Base-by-base conservation (phyloP, 2,329 filamentous ascomycete genomes). In the Colletotrichum cuscutae region DNA sequence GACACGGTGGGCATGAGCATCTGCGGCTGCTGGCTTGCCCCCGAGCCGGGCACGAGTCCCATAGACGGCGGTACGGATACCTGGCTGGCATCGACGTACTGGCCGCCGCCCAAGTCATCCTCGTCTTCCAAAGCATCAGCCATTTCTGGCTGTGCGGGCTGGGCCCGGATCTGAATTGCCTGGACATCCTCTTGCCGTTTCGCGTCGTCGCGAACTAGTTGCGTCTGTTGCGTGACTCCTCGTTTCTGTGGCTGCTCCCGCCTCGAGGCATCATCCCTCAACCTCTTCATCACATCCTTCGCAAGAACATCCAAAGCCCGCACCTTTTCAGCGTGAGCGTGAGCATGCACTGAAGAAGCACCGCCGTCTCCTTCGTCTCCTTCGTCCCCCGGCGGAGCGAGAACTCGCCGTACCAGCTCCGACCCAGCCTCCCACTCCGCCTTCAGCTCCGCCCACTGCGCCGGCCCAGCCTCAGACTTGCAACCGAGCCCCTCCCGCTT, bases 281-380 rank as follows among this genome's bases (percentile, higher is more conserved):
- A 86, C 60, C 94, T 88, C 82, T 95, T 95, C 88, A 94, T 92
- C 22, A 94, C 92, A 81, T 96, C 94, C 64, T 91, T 88, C 65
- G 92, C 93, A 4, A 97, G 83, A 0, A 93, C 86, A 74, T 95
- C 92, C 59, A 95, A 81, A 1, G 92, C 92, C 75, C 89, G 91
- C 42, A 89, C 79, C 79, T 91, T 93, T 58, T 85, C 81, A 26
- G 82, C 78, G 68, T 90, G 86, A 26, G 87, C 83, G 2, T 42
- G 37, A 42, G 13, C 37, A 42, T 35, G 37, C 13, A 42, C 32
- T 35, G 37, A 42, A 19, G 37, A 3, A 42, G 5, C 5, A 42
- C 15, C 15, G 7, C 88, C 85, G 74, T 92, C 89, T 1, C 84
- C 80, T 15, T 85, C 86, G 74, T 92, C 89, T 1, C 84, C 80